These are phyloP conservation scores for Alternaria panax DNA, from an alignment of 2,329 filamentous ascomycete species.

Conservation along the genomic window DNA sequence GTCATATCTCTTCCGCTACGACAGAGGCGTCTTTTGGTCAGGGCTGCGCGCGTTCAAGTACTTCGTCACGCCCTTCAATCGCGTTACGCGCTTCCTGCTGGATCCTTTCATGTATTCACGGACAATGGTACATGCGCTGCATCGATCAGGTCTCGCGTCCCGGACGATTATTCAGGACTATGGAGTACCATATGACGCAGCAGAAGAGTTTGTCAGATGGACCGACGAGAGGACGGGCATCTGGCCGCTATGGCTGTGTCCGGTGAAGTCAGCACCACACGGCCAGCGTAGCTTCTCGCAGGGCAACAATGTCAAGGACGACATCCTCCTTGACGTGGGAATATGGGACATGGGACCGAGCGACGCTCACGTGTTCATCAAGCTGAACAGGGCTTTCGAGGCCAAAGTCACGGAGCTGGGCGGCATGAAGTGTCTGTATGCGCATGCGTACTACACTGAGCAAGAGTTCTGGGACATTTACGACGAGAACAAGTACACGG, in stretches of 20 bases:
- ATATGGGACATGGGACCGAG: conserved; percentile 80
- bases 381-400: conserved; percentile 76
- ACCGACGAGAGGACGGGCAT: conserved; percentile 57
- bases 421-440: conserved; percentile 88
- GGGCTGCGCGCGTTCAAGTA: conserved; percentile 68
- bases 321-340: conserved; percentile 56
- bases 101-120: conserved; percentile 69
- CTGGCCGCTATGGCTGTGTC: conserved; percentile 68
- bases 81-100: conserved; percentile 64
- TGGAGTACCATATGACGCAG: conserved; percentile 62
- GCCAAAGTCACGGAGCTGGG: conserved; percentile 71
- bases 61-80: conserved; percentile 67
- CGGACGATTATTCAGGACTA: conserved; percentile 70
- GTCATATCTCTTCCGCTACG: conserved; percentile 68
- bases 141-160: conserved; percentile 63
- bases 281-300: conserved; percentile 41
- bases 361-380: conserved; percentile 65
- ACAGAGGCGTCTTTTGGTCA: conserved; percentile 71
- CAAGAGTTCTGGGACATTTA: conserved; percentile 74
- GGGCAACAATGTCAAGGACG: conserved; percentile 37
- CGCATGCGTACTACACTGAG: conserved; percentile 81
- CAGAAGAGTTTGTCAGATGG: conserved; percentile 62
- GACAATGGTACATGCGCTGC: conserved; percentile 68
- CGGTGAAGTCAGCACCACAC: conserved; percentile 47
- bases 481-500: conserved; percentile 67